phyloP scores from a whole-genome alignment of 176 grass and related monocot genomes.

The Lolium perenne region DNA sequence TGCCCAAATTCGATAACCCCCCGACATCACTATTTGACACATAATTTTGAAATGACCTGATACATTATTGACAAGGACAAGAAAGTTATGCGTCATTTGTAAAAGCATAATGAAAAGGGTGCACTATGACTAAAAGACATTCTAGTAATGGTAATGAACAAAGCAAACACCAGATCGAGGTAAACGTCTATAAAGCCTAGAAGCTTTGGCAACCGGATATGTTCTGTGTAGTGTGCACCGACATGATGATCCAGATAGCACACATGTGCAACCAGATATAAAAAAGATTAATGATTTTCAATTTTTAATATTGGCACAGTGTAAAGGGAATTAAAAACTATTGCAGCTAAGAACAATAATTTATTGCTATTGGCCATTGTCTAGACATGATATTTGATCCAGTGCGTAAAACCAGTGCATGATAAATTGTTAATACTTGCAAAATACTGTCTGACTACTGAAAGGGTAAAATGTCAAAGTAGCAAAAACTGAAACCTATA shows the following conservation, averaged over 20 bases:
- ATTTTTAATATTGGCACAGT: neutral
- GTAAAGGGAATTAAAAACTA: neutral
- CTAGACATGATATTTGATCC: slow-evolving; percentile 10
- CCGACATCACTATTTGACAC: slow-evolving; percentile 54
- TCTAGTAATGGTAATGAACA: slow-evolving; percentile 23
- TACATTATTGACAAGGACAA: slow-evolving; percentile 41
- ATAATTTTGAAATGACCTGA: slow-evolving; percentile 71
- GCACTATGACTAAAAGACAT: neutral
- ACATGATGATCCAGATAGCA: slow-evolving; percentile 1
- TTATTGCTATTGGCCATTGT: neutral
- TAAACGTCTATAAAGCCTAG: neutral
- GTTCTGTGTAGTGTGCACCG: slow-evolving; percentile 6
- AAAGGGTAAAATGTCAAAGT: slow-evolving; percentile 35
- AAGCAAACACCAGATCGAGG: slow-evolving; percentile 9
- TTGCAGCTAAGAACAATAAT: neutral
- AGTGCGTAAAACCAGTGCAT: slow-evolving; percentile 22
- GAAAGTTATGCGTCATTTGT: slow-evolving; percentile 20
- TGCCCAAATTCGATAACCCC: slow-evolving; percentile 55
- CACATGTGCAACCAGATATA: slow-evolving; percentile 14
- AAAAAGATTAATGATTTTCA: neutral
- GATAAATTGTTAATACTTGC: slow-evolving; percentile 2
- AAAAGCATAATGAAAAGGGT: neutral
- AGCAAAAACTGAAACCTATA: neutral
- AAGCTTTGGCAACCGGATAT: slow-evolving; percentile 7
- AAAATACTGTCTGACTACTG: slow-evolving; percentile 10